Evolutionary conservation across 176 grass and related monocot genomes (phyloP), one percentile per base, ranked within the genome.

Genomic region (Sorghum bicolor): DNA sequence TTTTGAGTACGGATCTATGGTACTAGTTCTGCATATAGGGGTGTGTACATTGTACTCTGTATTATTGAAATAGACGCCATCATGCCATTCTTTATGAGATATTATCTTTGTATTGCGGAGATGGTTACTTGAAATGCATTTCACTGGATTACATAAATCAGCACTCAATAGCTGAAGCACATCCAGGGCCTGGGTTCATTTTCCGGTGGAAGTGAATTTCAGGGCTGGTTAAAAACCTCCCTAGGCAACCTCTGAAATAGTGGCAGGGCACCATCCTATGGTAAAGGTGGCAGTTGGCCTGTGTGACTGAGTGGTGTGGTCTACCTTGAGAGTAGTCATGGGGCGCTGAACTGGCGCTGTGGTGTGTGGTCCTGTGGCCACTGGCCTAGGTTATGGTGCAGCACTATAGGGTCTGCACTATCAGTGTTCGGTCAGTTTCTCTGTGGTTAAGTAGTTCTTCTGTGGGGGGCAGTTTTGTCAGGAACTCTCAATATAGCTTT

Each of bases 1-100:
- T 67, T 74, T 69, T 79, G 3, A 26, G 20, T 85, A 47, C 64
- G 28, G 39, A n/a, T 72, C 38, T 86, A 38, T 48, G 19, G 29
- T 79, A 6, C 67, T 45, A 25, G 22, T 79, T 72, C 6, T 36
- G 12, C 20, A 29, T 71, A 60, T 64, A 86, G 28, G 8, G 32
- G 58, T 37, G 19, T 39, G 29, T 39, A 43, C 32, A 55, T 5
- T 61, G 11, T 62, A 58, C 8, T 24, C 3, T 0, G 3, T 24
- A 24, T 61, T 76, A 65, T 82, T 61, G 24, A 19, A 64, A 40
- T 3, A 15, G 15, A 10, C 26, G 15, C 22, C 78, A 28, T 58
- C 15, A 30, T 79, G 31, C 7, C 39, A 48, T 57, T 57, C 25
- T 28, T 86, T 29, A 15, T 40, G 39, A 45, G 13, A 72, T 16